These are phyloP conservation scores for Solanum pinnatisectum DNA, from an alignment of 257 asterid species.

Conservation along the genomic window DNA sequence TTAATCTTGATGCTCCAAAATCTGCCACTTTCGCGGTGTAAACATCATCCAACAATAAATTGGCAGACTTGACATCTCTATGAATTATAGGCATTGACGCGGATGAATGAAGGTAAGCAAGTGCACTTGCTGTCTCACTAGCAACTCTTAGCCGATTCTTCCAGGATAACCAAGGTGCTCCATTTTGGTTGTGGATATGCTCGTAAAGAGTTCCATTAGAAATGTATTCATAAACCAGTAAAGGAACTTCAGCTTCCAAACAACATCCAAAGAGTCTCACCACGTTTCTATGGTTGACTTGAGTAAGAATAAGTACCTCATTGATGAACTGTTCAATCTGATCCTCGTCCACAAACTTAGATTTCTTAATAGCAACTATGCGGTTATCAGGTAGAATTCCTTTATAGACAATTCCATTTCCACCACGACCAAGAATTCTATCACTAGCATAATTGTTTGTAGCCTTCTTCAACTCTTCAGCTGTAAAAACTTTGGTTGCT, in stretches of 20 bases:
- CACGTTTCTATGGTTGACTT: slow-evolving; percentile 46
- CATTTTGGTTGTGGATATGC: slow-evolving; percentile 30
- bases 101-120: slow-evolving; percentile 54
- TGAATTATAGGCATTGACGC: slow-evolving; percentile 42
- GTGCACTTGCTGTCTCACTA: slow-evolving; percentile 35
- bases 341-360: slow-evolving; percentile 29
- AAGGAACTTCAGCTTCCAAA: slow-evolving; percentile 48
- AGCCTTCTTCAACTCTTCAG: slow-evolving; percentile 29
- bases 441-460: slow-evolving; percentile 39
- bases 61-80: slow-evolving; percentile 53
- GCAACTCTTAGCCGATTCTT: slow-evolving; percentile 35
- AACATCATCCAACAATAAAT: slow-evolving; percentile 31
- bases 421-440: slow-evolving; percentile 44
- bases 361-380: slow-evolving; percentile 46
- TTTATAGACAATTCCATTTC: slow-evolving; percentile 46
- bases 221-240: slow-evolving; percentile 37
- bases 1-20: slow-evolving; percentile 53
- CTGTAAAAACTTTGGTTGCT: slow-evolving; percentile 23
- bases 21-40: slow-evolving; percentile 39
- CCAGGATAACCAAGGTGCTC: slow-evolving; percentile 45
- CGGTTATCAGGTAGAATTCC: slow-evolving; percentile 29
- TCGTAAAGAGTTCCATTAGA: slow-evolving; percentile 28
- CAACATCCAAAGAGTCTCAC: slow-evolving; percentile 57
- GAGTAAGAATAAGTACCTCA: slow-evolving; percentile 51
- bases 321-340: slow-evolving; percentile 63